These are phyloP conservation scores for Tardiomyces depauwii DNA, from an alignment of 1,139 yeast species.

Conservation along the genomic window DNA sequence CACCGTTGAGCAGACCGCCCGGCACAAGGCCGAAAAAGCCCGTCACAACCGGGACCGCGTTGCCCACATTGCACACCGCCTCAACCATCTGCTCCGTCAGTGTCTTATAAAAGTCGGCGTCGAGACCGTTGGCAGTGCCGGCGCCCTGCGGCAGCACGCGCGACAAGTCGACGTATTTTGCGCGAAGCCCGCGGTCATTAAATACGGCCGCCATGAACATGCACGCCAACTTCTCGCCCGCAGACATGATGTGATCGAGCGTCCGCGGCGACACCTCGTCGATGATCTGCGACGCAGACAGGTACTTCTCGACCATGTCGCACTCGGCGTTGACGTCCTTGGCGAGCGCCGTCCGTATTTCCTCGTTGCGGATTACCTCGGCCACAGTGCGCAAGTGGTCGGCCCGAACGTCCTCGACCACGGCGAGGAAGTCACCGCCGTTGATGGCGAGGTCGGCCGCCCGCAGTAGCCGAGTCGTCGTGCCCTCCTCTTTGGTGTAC, in stretches of 20 bases:
- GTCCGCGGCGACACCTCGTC: slow-evolving; percentile 90
- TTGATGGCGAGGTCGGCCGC: slow-evolving; percentile 67
- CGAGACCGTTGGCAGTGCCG: slow-evolving; percentile 32
- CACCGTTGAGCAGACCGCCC: slow-evolving; percentile 83
- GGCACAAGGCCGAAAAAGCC: slow-evolving; percentile 94
- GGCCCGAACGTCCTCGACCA: slow-evolving; percentile 50
- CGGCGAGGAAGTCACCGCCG: slow-evolving; percentile 21
- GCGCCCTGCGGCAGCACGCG: slow-evolving; percentile 34
- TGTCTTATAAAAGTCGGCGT: slow-evolving; percentile 51
- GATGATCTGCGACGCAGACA: slow-evolving; percentile 80
- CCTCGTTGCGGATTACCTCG: slow-evolving; percentile 33
- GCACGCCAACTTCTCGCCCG: slow-evolving; percentile 90
- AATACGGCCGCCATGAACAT: slow-evolving; percentile 76
- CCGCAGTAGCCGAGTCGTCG: slow-evolving; percentile 63
- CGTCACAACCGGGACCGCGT: slow-evolving; percentile 72
- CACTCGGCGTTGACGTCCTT: slow-evolving; percentile 54
- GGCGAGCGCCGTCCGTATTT: slow-evolving; percentile 39
- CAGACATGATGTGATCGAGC: slow-evolving; percentile 78
- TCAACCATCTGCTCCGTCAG: slow-evolving; percentile 52
- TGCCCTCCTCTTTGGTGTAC: slow-evolving; percentile 85
- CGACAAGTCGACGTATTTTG: slow-evolving; percentile 71
- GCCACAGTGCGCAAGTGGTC: slow-evolving; percentile 78
- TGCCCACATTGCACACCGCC: slow-evolving; percentile 37
- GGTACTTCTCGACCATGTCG: slow-evolving; percentile 51
- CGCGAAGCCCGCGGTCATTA: slow-evolving; percentile 67